Evolutionary conservation across 768 basidiomycete species (phyloP), one percentile per base, ranked within the genome.

Genomic region (Gymnopilus dilepis): DNA sequence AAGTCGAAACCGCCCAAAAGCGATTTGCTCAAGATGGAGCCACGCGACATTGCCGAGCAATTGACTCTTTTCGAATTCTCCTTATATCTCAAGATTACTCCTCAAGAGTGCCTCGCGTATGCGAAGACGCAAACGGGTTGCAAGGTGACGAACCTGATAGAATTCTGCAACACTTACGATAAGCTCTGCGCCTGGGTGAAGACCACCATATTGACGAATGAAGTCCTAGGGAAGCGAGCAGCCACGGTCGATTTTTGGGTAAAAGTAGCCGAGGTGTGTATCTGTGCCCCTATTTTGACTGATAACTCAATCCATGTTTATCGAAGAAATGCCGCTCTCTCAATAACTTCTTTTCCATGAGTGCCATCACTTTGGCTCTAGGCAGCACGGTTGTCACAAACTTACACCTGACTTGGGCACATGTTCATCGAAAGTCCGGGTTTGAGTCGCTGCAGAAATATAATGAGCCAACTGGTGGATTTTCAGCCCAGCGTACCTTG

Each of bases 21-120:
- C 65, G 90, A 91, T 52, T 72, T 95, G 17, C 70, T 85, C 12
- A 84, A 86, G 65, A 78, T 91, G 60, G 87, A 91, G 65, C 81
- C 92, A 1, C 69, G 82, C 21, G 86, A 89, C 58, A 69, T 97
- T 33, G 94, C 94, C 0, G 86, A 94, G 42, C 94, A 96, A 67
- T 78, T 97, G 43, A 87, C 89, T n/a, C 75, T 95, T 45, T 78
- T 87, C 62, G 92, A 96, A 71, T 86, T 82, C 58, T 75, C 80
- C 37, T 78, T 88, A 6, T 97, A 95, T 72, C 74, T 78, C 61
- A 86, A 85, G 69, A 85, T 95, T 58, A 83, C 84, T 8, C 81
- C 86, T 6, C 84, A 85, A 41, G 93, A 96, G 67, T 97, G 91
- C 72, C 77, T 97, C 31, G 71, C 77, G 34, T 92, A 92, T 73